Evolutionary conservation across 352 stramenopile species (phyloP), one percentile per base, ranked within the genome.

Genomic region (Globisporangium uncinulatum): DNA sequence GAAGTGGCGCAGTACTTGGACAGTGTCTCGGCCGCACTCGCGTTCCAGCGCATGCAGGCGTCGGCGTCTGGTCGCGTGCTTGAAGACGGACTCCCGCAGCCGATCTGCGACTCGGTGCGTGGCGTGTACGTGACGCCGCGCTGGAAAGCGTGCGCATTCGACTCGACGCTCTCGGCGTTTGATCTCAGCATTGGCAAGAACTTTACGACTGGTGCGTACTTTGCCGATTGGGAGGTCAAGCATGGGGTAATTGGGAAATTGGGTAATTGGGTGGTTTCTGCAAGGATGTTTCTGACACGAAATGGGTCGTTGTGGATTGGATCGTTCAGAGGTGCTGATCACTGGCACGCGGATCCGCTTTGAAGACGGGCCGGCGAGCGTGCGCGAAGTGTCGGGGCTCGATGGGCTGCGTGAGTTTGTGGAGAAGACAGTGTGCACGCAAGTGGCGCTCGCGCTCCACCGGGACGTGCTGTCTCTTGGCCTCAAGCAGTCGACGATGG

Each of bases 121-220:
- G 85, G 85, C 29, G 71, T 95, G 34, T 95, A 88, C 53, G 66
- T 93, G 29, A 73, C 71, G 34, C 71, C 79, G 32, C 74, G 83
- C 4, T 95, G 85, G 85, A 95, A 95, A 66, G 79, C 73, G 6
- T 93, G 85, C 63, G 69, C 79, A 19, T 82, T 79, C 42, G 76
- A 91, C 45, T 88, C 85, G 51, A 93, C 83, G 29, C 54, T 93
- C 8, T 82, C 83, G 19, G 78, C 83, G 1, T 88, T 95, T 51
- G 85, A 95, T 51, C 67, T 95, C 21, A 79, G 64, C 56, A 84
- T 95, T 37, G 85, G 85, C 42, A 95, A 95, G 65, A 87, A 86
- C 59, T 93, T 91, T 32, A 78, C 72, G 0, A 92, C 84, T 13
- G 76, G 76, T 87, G 56, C 31, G 59, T 39, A 3, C 17, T 29